These are phyloP conservation scores for Sungouiozyma intestinalis DNA, from an alignment of 805 yeast species.

Conservation along the genomic window DNA sequence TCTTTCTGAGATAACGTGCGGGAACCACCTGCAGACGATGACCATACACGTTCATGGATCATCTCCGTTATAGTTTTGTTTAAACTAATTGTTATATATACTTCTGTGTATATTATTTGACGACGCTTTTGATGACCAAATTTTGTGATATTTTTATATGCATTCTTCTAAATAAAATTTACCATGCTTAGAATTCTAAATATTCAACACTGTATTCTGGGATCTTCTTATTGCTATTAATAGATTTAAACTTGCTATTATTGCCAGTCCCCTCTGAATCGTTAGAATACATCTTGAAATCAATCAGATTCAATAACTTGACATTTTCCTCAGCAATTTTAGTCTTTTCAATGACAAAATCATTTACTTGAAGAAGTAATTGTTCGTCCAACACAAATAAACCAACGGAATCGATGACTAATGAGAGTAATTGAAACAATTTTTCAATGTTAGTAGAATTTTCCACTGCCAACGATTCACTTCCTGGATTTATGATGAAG, in stretches of 20 bases:
- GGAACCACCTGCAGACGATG: too few relatives aligned
- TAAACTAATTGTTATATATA: too few relatives aligned
- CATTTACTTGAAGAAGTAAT: slow-evolving; percentile 15
- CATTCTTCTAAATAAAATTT: background rate
- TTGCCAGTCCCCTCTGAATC: slow-evolving; percentile 3
- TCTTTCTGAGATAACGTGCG: too few relatives aligned
- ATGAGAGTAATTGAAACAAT: slow-evolving; percentile 23
- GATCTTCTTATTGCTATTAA: slow-evolving; percentile 3
- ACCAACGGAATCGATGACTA: slow-evolving; percentile 28
- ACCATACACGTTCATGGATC: too few relatives aligned
- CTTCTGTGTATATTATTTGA: background rate
- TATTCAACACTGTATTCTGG: slow-evolving; percentile 25
- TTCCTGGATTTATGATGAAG: slow-evolving; percentile 20
- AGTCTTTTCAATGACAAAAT: slow-evolving; percentile 19
- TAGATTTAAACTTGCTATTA: slow-evolving; percentile 3
- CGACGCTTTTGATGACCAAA: background rate
- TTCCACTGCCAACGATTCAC: slow-evolving; percentile 11
- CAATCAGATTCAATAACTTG: slow-evolving; percentile 22
- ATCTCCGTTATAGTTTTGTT: too few relatives aligned
- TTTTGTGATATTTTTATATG: background rate
- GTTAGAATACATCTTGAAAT: slow-evolving; percentile 9
- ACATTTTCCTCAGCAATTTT: slow-evolving; percentile 22
- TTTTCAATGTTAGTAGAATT: slow-evolving; percentile 11
- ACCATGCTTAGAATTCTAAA: slow-evolving; percentile 12
- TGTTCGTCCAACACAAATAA: slow-evolving; percentile 25